Evolutionary conservation across 345 rosid genomes (phyloP).

Genomic region (Gossypioides kirkii): DNA sequence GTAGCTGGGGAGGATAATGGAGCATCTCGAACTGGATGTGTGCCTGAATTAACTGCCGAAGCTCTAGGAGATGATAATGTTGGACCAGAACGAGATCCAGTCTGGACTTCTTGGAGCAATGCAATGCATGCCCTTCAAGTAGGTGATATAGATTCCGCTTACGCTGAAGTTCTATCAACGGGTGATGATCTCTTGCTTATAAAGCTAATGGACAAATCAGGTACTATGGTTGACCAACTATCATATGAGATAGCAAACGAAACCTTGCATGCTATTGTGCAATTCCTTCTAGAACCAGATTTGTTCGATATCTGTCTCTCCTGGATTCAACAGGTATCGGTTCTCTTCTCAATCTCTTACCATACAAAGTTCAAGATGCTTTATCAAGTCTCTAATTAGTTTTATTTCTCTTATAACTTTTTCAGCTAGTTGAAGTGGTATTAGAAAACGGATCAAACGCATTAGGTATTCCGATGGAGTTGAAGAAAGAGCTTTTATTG

Average conservation of each 20-base stretch:
- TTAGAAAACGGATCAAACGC: constrained; percentile 72
- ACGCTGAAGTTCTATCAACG: constrained; percentile 67
- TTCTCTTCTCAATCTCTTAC: constrained; percentile 2
- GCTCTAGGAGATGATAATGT: constrained; percentile 73
- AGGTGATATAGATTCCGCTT: constrained; percentile 89
- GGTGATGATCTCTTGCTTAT: constrained; percentile 87
- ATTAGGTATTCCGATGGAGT: constrained; percentile 64
- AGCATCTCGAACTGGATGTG: constrained; percentile 52
- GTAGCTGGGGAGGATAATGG: constrained; percentile 87
- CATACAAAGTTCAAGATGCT: constrained; percentile 3
- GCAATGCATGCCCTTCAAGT: constrained; percentile 91
- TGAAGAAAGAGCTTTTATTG: constrained; percentile 77
- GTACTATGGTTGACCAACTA: constrained; percentile 82
- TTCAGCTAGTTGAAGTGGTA: constrained; percentile 71
- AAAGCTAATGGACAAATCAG: constrained; percentile 94
- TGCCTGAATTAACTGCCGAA: constrained; percentile 78
- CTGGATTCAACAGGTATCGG: constrained; percentile 95
- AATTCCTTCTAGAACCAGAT: constrained; percentile 76
- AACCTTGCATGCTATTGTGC: constrained; percentile 62
- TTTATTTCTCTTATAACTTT: background rate
- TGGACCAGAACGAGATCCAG: constrained; percentile 68
- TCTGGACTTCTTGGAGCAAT: constrained; percentile 88
- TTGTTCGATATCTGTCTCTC: constrained; percentile 78
- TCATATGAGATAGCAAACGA: constrained; percentile 77
- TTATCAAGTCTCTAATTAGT: background rate